A percentile compares a stretch with the other conserved stretches of the same genome.
These are phyloP conservation scores for Hypoxylon sp. DNA, from an alignment of 2,329 filamentous ascomycete species.

Conservation along the genomic window DNA sequence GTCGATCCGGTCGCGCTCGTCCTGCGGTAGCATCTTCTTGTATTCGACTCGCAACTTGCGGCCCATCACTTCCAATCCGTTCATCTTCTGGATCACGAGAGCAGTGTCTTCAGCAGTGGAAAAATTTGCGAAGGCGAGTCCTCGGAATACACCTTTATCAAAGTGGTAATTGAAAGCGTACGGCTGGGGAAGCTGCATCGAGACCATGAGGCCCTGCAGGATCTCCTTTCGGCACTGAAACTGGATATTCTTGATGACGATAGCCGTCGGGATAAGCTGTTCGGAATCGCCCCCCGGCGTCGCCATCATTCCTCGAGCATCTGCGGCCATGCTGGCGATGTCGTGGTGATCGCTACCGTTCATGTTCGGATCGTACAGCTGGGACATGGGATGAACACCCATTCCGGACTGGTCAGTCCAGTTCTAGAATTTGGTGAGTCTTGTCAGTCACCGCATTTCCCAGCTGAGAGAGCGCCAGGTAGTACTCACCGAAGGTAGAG, in stretches of 20 bases:
- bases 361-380: constrained; percentile 47
- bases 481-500: constrained; percentile 75
- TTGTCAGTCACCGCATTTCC: constrained; percentile 14
- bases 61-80: constrained; percentile 94
- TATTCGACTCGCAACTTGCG: constrained; percentile 96
- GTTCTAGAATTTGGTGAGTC: constrained; percentile 47
- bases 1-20: constrained; percentile 94
- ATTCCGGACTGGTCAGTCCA: constrained; percentile 60
- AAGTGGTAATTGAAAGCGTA: constrained; percentile 99
- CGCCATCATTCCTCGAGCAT: constrained; percentile 52
- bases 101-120: constrained; percentile 94
- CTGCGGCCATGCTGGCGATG: constrained; percentile 43
- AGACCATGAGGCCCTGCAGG: constrained; percentile 90
- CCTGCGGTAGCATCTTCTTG: constrained; percentile 98
- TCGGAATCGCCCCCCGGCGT: constrained; percentile 67
- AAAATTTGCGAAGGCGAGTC: constrained; percentile 97
- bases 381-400: constrained; percentile 52
- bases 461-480: constrained; percentile 25
- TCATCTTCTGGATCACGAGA: constrained; percentile 90
- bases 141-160: constrained; percentile 95
- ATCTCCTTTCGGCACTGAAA: constrained; percentile 98
- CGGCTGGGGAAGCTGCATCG: constrained; percentile 89
- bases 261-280: constrained; percentile 95
- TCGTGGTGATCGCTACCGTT: constrained; percentile 53
- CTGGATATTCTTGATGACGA: constrained; percentile 99